Percentiles rank a stretch among this genome's conserved stretches.
Evolutionary conservation across 495 filamentous ascomycete genomes (phyloP).

Genomic region (Talaromyces wortmannii): DNA sequence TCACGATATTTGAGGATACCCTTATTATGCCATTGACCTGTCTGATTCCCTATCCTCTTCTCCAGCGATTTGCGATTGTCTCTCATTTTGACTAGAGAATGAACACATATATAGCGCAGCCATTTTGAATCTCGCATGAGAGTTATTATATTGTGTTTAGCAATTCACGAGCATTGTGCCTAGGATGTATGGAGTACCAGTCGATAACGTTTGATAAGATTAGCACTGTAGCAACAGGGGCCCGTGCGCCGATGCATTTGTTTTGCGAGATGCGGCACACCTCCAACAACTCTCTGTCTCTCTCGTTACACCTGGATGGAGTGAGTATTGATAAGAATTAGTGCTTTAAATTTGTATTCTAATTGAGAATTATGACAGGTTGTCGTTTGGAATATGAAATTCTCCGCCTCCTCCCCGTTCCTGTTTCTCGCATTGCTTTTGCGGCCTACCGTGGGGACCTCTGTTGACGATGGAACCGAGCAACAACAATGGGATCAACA

Average conservation of each 20-base stretch:
- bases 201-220: too few species aligned
- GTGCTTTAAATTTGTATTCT: too few species aligned
- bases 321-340: too few species aligned
- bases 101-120: too few species aligned
- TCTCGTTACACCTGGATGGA: too few species aligned
- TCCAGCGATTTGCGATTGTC: background rate
- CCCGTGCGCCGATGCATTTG: background rate
- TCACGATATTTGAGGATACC: background rate
- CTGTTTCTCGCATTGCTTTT: background rate
- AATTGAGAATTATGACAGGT: too few species aligned
- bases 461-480: background rate
- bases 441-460: background rate
- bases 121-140: too few species aligned
- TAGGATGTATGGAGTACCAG: too few species aligned
- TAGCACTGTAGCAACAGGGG: background rate
- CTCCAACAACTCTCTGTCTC: too few species aligned
- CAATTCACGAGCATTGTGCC: too few species aligned
- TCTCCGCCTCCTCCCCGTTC: background rate
- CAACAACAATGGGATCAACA: constrained; percentile 12
- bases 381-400: background rate
- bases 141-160: too few species aligned
- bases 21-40: background rate
- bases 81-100: background rate
- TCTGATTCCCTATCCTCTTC: background rate
- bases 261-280: background rate